Base-by-base conservation (phyloP, 2,329 filamentous ascomycete genomes). In the Passalora sequoiae region DNA sequence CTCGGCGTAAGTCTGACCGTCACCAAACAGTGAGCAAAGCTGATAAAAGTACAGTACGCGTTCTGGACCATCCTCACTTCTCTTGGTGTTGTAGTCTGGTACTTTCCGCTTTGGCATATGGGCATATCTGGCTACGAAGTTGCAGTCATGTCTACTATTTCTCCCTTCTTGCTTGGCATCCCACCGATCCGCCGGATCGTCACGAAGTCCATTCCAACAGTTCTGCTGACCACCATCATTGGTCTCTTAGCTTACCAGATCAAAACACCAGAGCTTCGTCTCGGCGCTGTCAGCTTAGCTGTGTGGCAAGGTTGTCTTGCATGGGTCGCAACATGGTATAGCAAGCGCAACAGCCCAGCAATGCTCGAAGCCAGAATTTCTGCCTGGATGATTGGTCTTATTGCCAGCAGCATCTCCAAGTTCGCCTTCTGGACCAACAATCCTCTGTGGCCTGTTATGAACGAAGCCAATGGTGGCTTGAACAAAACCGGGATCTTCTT, bases 91-190 rank as follows among this genome's bases (percentile, higher is more conserved):
- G 75, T 86, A 30, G 84, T 98, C 32, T 98, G 92, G 92, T 98
- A 94, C 67, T 98, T 98, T 64, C 92, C 92, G 10, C 78, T 98
- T 8, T 98, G 92, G 92, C 81, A 96, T 65, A 98, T 98, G 92
- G 92, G 92, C 20, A 94, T 98, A 48, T 97, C 91, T 3, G 92
- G 92, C 50, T 98, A 92, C 62, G 92, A 98, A 68, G 84, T 82
- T 31, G 75, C 94, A 54, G 83, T 98, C 60, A 84, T 97, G 80
- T 79, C 77, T 38, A 91, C 87, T 3, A 66, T 91, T 39, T 86
- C 89, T 4, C 92, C 92, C 0, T 73, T 89, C 28, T 66, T 97
- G 15, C 79, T 98, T 31, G 81, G 75, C 16, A 83, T 89, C 50
- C 75, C 75, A 35, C 72, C 81, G 1, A 47, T 96, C 13, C 83